Percentiles rank a stretch among this genome's conserved stretches.
These are phyloP conservation scores for Trifolium subterraneum DNA, from an alignment of 306 rosid species.

Conservation along the genomic window DNA sequence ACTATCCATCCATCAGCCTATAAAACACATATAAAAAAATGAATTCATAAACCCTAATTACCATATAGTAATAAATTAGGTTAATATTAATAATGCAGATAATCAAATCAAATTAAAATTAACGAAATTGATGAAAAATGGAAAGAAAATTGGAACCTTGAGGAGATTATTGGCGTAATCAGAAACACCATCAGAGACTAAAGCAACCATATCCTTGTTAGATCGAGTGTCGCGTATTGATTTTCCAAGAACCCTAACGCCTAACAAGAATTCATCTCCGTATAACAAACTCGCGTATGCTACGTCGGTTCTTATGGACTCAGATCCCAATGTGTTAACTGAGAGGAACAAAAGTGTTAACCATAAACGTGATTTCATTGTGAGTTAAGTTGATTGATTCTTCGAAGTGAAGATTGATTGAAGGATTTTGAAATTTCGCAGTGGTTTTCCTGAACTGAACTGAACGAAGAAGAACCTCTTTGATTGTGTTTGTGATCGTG, in stretches of 20 bases:
- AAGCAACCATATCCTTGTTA: slow-evolving; percentile 81
- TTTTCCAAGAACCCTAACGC: slow-evolving; percentile 91
- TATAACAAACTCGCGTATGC: slow-evolving; percentile 84
- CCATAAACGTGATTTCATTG: slow-evolving; percentile 53
- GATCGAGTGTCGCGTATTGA: slow-evolving; percentile 81
- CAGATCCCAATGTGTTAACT: slow-evolving; percentile 54
- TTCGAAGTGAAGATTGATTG: slow-evolving; percentile 6
- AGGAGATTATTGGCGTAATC: slow-evolving; percentile 68
- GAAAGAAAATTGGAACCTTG: slow-evolving; percentile 45
- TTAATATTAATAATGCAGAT: not conserved
- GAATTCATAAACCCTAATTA: slow-evolving; percentile 11
- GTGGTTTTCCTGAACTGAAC: not conserved
- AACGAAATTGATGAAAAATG: not conserved
- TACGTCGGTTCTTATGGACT: slow-evolving; percentile 54
- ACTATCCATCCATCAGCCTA: slow-evolving; percentile 99
- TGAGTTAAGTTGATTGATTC: not conserved
- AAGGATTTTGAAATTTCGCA: slow-evolving; percentile 40
- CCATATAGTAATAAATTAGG: not conserved
- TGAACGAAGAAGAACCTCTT: not conserved
- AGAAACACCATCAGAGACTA: slow-evolving; percentile 91
- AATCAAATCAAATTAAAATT: not conserved
- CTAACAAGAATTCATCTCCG: slow-evolving; percentile 89
- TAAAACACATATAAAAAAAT: slow-evolving; percentile 13
- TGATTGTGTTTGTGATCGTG: not conserved
- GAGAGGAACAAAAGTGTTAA: slow-evolving; percentile 39